These are phyloP conservation scores for Globisporangium alternatum DNA, from an alignment of 352 stramenopile species.

Conservation along the genomic window DNA sequence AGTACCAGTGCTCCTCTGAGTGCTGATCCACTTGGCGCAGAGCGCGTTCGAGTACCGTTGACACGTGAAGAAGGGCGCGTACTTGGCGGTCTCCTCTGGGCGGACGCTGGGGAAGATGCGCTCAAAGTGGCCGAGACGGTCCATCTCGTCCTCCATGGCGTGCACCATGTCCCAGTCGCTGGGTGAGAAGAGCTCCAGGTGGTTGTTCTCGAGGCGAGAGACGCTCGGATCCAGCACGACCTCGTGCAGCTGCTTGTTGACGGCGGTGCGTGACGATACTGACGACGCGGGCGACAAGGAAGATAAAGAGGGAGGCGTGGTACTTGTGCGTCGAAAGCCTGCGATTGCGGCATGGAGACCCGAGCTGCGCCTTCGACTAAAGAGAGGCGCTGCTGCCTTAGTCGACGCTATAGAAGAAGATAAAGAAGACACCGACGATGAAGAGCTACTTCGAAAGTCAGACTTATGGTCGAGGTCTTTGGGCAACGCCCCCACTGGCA, in stretches of 20 bases:
- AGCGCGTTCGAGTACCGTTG: slow-evolving; percentile 60
- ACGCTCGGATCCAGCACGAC: slow-evolving; percentile 44
- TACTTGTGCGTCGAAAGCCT: slow-evolving; percentile 21
- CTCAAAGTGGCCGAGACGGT: slow-evolving; percentile 67
- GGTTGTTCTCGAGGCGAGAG: slow-evolving; percentile 35
- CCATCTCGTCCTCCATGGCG: slow-evolving; percentile 70
- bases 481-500: slow-evolving; percentile 30
- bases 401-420: background rate
- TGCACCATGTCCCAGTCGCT: slow-evolving; percentile 64
- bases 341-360: background rate
- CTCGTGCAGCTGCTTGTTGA: slow-evolving; percentile 60
- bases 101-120: slow-evolving; percentile 47
- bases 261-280: background rate
- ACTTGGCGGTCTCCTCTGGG: slow-evolving; percentile 20
- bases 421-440: background rate
- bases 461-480: slow-evolving; percentile 7
- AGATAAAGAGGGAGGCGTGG: slow-evolving; percentile 4
- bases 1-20: slow-evolving; percentile 15
- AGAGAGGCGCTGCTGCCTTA: background rate
- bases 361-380: background rate
- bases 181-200: slow-evolving; percentile 49
- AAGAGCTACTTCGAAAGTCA: background rate
- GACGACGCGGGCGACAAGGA: background rate
- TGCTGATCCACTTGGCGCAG: slow-evolving; percentile 62
- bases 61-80: slow-evolving; percentile 54